Base-by-base conservation (phyloP, 2,329 filamentous ascomycete genomes). In the Geosmithia morbida region DNA sequence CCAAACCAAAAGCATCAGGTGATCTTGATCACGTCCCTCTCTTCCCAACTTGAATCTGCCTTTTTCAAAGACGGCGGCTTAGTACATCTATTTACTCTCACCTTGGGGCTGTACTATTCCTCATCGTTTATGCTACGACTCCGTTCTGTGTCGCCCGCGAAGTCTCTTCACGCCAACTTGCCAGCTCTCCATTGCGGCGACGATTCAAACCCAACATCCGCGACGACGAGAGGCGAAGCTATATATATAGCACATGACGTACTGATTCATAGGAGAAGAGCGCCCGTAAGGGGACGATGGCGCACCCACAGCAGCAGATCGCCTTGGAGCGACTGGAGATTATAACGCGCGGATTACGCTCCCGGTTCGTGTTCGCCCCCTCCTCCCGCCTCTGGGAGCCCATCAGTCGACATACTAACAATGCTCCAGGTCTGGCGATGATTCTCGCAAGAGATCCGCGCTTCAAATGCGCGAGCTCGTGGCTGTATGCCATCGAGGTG, bases 381-480 rank as follows among this genome's bases (percentile, higher is more conserved):
- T 42, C 41, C 14, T 26, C 8, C 22, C 8, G 22, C 22, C 22
- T 26, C 8, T 18, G 33, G 7, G 8, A 19, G 17, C 22, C 4
- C 13, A 17, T 19, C 22, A 45, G 43, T 13, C 5, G 42, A 43
- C 14, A 14, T 41, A 44, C 55, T 60, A 48, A 59, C 49, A 17
- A 41, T n/a, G 16, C 16, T 18, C n/a, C 45, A 66, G 64, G 20
- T 52, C 51, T 18, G 56, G 56, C 50, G 75, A 79, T 52, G 70
- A 77, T 54, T 61, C 67, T 43, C 66, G 72, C 49, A 72, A 72
- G 55, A 66, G 74, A 54, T 69, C 71, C 17, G 75, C 75, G 39
- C 59, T 65, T 43, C 69, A 76, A 59, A 65, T 80, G 47, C 67
- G 71, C 51, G 74, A 79, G 48, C 64, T 79, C 43, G 74, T 79